These are phyloP conservation scores for Immersiella caudata DNA, from an alignment of 495 filamentous ascomycete species.

Conservation along the genomic window DNA sequence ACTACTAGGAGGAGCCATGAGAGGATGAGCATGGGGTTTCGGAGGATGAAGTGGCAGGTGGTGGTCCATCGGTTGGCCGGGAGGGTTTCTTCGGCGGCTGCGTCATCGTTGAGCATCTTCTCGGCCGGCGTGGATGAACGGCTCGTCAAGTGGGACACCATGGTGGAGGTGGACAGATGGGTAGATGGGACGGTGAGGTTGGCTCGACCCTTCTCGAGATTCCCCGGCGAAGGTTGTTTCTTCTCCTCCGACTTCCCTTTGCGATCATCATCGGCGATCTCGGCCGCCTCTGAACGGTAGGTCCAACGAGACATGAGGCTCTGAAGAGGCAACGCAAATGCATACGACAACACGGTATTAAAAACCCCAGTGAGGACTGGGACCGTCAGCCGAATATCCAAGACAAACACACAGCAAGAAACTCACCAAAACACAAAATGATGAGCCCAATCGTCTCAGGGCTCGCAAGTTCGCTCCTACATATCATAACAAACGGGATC, in stretches of 20 bases:
- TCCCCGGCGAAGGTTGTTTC: neutral
- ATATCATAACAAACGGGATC: conserved; percentile 50
- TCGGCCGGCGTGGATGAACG: neutral
- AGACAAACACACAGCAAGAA: neutral
- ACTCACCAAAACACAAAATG: conserved; percentile 45
- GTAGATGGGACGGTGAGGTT: neutral
- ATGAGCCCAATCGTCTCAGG: conserved; percentile 39
- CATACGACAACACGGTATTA: conserved; percentile 32
- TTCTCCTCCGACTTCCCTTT: conserved; percentile 2
- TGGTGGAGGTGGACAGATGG: neutral
- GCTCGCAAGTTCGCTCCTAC: conserved; percentile 39
- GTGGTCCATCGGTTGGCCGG: neutral
- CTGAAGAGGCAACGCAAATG: conserved; percentile 29
- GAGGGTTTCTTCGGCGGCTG: neutral
- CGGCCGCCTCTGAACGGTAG: conserved; percentile 4
- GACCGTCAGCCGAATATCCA: conserved; percentile 15
- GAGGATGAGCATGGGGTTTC: conserved; percentile 33
- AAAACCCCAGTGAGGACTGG: conserved; percentile 36
- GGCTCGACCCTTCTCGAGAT: neutral
- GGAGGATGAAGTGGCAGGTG: conserved; percentile 14
- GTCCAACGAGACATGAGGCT: conserved; percentile 33
- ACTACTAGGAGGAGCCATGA: conserved; percentile 30
- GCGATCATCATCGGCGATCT: neutral
- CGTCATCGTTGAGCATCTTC: neutral
- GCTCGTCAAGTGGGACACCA: neutral